Base-by-base conservation (phyloP, 2,329 filamentous ascomycete species). In the Colletotrichum magnum region DNA sequence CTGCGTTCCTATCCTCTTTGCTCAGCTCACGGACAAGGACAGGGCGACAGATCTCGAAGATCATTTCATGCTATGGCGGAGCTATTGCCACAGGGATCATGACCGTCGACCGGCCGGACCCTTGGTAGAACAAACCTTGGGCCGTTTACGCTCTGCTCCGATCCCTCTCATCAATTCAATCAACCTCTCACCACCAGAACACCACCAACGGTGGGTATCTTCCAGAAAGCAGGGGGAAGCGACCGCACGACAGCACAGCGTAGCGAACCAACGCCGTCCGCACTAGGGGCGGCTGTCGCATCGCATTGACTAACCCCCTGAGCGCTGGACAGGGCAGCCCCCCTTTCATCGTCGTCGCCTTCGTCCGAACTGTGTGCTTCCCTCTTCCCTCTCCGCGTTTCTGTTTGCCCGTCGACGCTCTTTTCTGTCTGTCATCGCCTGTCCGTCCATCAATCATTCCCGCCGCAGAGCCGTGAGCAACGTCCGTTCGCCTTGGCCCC, bases 341-440 rank as follows among this genome's bases (percentile, higher is more conserved):
- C 32, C 32, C 7, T 36, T 56, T 48, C 41, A 18, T 26, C 51
- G 39, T 26, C 52, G 51, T 32, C 59, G 50, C 51, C 36, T 60
- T 69, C 66, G 66, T 69, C 66, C 66, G 62, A 69, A 69, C 66
- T 66, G 62, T 60, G 54, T 65, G 66, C 61, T 69, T 53, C 36
- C 39, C 51, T 56, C 16, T 58, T 36, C 47, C 18, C 18, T 43
- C 32, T 36, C 21, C 28, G 32, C 26, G 15, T 48, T 18, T 58
- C 32, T 51, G 36, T 39, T 13, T 43, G 28, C 41, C 45, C 36
- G 41, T 51, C 16, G 5, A 9, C 52, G 43, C 16, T 52, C 36
- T 36, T 36, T 36, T 3, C 32, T 36, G 32, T 36, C 32, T 36
- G 32, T 36, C 32, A 36, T 36, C 10, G 41, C 62, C 24, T 58